Evolutionary conservation across 257 asterid genomes (phyloP), one percentile per base, ranked within the genome.

Genomic region (Rubia yunnanensis): DNA sequence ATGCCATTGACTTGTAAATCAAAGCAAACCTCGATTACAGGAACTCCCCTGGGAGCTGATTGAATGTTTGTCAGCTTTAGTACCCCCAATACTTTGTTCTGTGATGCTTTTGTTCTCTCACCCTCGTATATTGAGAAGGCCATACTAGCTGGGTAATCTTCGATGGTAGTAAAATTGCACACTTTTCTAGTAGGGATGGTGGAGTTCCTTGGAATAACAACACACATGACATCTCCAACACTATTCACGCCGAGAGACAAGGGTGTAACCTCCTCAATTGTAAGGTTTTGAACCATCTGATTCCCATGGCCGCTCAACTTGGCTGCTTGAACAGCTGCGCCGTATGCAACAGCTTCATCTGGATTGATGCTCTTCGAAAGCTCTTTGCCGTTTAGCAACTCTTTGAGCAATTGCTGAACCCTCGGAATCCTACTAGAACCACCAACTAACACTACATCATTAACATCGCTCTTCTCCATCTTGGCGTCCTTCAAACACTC

Each of bases 271-370:
- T 55, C 18, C 32, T 3, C 18, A 10, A 24, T 1, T 14, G 1
- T n/a, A 13, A 55, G 59, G 2, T 6, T 10, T 7, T 1, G 59
- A 23, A 23, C 32, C 14, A 9, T 10, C 34, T 6, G 6, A 10
- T 55, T 10, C 7, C 32, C 32, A 9, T 26, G 60, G n/a, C 34
- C 14, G n/a, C n/a, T 55, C 8, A 55, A 3, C 0, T 8, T 55
- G 24, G 60, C 32, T 14, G 34, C 60, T 55, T 23, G 60, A 55
- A 55, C 34, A 55, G 60, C 60, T 23, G 60, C 60, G 5, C 60
- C 60, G 2, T 55, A 7, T 0, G 58, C 58, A 22, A 52, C 58
- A 22, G 26, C 58, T 52, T 52, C 58, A 52, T 52, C 58, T 18
- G 30, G 58, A 10, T 52, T 52, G 58, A 52, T 52, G 13, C 58